These are phyloP conservation scores for Fragaria nilgerrensis DNA, from an alignment of 306 rosid genomes.

Conservation along the genomic window DNA sequence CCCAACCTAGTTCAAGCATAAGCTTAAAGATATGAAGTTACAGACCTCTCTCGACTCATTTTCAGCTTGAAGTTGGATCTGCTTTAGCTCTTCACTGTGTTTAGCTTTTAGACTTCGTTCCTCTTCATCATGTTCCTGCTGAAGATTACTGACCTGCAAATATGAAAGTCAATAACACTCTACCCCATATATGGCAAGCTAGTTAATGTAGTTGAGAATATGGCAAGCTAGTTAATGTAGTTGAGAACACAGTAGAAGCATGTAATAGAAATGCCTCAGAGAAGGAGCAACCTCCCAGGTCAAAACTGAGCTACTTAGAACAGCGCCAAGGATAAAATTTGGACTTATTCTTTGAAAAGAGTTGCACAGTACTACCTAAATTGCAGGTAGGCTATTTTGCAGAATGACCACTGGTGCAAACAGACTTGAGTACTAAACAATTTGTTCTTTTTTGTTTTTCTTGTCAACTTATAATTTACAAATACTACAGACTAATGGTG, in stretches of 20 bases:
- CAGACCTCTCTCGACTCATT: constrained; percentile 72
- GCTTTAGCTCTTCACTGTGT: constrained; percentile 61
- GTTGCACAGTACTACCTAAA: neutral
- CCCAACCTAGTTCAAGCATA: neutral
- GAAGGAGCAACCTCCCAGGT: neutral
- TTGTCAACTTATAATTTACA: neutral
- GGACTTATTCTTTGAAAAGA: neutral
- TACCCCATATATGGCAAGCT: too few relatives aligned
- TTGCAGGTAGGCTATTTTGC: neutral
- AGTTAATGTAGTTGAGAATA: too few relatives aligned
- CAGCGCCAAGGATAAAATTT: neutral
- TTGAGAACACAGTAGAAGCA: neutral
- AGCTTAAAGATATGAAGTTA: constrained; percentile 11
- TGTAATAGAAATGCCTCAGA: neutral
- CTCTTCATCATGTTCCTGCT: constrained; percentile 59
- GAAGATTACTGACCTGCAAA: constrained; percentile 60
- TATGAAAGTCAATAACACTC: constrained; percentile 21
- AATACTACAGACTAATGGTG: neutral
- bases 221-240: too few relatives aligned
- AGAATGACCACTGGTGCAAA: neutral
- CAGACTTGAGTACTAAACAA: neutral
- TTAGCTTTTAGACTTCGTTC: constrained; percentile 50
- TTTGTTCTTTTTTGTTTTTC: neutral
- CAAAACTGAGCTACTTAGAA: neutral
- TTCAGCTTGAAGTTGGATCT: constrained; percentile 64